A percentile compares a stretch with the other conserved stretches of the same genome.
phyloP scores from a whole-genome alignment of 2,329 filamentous ascomycete species.

The Stemphylium lycopersici region DNA sequence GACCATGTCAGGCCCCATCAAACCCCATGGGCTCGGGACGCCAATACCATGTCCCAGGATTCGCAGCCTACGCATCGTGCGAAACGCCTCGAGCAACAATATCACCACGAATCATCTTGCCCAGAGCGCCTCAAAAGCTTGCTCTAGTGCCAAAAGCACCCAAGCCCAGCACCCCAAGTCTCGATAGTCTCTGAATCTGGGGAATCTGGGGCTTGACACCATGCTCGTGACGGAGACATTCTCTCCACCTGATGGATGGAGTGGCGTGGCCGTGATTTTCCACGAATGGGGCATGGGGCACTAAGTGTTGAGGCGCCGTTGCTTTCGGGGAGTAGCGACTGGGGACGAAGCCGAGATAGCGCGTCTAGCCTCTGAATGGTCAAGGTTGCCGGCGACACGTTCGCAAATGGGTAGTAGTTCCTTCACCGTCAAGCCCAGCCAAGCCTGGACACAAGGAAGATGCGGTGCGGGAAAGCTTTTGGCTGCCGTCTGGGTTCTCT shows the following conservation, averaged over 20 bases:
- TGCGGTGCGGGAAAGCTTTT: conserved; percentile 32
- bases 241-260: conserved; percentile 23
- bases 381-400: conserved; percentile 23
- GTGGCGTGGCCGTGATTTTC: conserved; percentile 25
- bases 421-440: conserved; percentile 17
- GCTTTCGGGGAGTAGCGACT: conserved; percentile 12
- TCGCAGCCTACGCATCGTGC: conserved; percentile 1
- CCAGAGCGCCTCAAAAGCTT: conserved; percentile 28
- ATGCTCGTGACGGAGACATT: conserved; percentile 14
- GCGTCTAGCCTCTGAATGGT: conserved; percentile 20
- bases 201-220: conserved; percentile 37
- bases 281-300: conserved; percentile 32
- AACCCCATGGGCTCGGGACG: conserved; percentile 31
- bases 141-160: conserved; percentile 19
- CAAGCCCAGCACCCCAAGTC: conserved; percentile 2
- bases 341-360: conserved; percentile 18
- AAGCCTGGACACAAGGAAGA: conserved; percentile 29
- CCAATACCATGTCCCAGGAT: conserved; percentile 25
- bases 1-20: conserved; percentile 17
- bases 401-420: conserved; percentile 21
- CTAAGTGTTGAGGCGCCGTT: conserved; percentile 11
- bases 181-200: conserved; percentile 13
- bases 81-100: conserved; percentile 17
- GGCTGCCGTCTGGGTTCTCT: conserved; percentile 26
- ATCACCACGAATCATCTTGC: conserved; percentile 42